Percentiles rank a stretch among this genome's conserved stretches.
phyloP scores from a whole-genome alignment of 441 rosid species.

The Sinapis alba region DNA sequence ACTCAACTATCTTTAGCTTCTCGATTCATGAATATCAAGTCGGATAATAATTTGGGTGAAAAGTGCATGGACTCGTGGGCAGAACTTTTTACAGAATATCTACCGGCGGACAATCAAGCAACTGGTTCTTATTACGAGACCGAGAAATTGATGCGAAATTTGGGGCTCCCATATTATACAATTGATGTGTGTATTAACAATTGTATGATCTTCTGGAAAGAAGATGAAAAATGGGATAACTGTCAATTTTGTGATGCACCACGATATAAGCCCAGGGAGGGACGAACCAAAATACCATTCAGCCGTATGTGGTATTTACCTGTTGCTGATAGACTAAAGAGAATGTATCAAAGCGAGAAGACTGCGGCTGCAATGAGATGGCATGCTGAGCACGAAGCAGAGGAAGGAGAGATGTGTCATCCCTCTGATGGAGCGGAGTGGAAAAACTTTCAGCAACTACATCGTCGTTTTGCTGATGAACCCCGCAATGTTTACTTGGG shows the following conservation, averaged over 20 bases:
- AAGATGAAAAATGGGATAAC: too few relatives aligned
- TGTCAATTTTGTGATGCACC: too few relatives aligned
- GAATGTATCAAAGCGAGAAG: too few relatives aligned
- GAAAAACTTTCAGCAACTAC: background rate
- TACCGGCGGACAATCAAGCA: background rate
- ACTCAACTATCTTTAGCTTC: background rate
- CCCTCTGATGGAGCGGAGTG: background rate
- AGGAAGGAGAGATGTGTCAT: too few relatives aligned
- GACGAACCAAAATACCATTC: background rate
- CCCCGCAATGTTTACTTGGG: background rate
- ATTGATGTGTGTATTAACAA: too few relatives aligned
- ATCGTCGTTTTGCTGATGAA: background rate
- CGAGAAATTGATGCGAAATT: background rate
- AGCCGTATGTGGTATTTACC: background rate
- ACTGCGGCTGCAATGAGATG: too few relatives aligned
- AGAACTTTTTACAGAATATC: background rate
- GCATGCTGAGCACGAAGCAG: too few relatives aligned
- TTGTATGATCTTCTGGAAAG: too few relatives aligned
- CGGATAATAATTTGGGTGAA: background rate
- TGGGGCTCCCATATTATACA: too few relatives aligned
- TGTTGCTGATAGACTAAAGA: background rate
- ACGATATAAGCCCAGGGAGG: too few relatives aligned
- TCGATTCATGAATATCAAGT: background rate
- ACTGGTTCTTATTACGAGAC: background rate
- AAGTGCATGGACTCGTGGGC: background rate